These are phyloP conservation scores for Moricandia moricandioides DNA, from an alignment of 345 rosid genomes.

Conservation along the genomic window DNA sequence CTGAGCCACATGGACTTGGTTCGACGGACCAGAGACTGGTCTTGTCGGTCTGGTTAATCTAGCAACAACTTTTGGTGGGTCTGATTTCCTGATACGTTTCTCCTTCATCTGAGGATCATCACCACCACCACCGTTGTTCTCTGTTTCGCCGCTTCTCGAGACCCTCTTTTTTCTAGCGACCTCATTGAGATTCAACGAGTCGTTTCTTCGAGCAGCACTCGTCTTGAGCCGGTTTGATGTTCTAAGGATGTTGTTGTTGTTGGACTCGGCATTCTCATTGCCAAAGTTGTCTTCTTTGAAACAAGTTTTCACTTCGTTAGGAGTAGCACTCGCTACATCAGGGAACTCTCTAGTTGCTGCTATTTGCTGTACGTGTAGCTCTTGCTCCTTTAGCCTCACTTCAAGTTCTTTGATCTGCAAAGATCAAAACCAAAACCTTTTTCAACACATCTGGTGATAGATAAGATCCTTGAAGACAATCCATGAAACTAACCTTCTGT, in stretches of 20 bases:
- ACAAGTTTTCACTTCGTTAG: slow-evolving; percentile 47
- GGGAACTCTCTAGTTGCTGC: slow-evolving; percentile 39
- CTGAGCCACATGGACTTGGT: slow-evolving; percentile 40
- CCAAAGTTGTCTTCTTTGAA: slow-evolving; percentile 46
- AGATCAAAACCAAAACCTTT: neutral
- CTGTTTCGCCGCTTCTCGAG: slow-evolving; percentile 73
- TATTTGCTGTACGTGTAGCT: slow-evolving; percentile 46
- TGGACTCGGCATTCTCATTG: slow-evolving; percentile 48
- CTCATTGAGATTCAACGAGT: slow-evolving; percentile 34
- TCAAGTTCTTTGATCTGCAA: slow-evolving; percentile 85
- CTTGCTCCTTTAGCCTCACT: slow-evolving; percentile 69
- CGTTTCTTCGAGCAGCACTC: slow-evolving; percentile 41
- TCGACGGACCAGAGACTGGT: slow-evolving; percentile 35
- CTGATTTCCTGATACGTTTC: slow-evolving; percentile 67
- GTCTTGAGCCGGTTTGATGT: slow-evolving; percentile 56
- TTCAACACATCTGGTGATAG: neutral
- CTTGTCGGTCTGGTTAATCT: slow-evolving; percentile 53
- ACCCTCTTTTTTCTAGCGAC: slow-evolving; percentile 54
- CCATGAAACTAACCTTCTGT: slow-evolving; percentile 43
- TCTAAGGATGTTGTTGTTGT: slow-evolving; percentile 47
- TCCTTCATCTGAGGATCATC: slow-evolving; percentile 39
- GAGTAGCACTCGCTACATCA: slow-evolving; percentile 45
- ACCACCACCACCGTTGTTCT: slow-evolving; percentile 45
- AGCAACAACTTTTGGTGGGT: slow-evolving; percentile 61
- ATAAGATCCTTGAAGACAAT: neutral